Conservation (phyloP, 805 yeast species). For the Cyberlindnera saturnus region DNA sequence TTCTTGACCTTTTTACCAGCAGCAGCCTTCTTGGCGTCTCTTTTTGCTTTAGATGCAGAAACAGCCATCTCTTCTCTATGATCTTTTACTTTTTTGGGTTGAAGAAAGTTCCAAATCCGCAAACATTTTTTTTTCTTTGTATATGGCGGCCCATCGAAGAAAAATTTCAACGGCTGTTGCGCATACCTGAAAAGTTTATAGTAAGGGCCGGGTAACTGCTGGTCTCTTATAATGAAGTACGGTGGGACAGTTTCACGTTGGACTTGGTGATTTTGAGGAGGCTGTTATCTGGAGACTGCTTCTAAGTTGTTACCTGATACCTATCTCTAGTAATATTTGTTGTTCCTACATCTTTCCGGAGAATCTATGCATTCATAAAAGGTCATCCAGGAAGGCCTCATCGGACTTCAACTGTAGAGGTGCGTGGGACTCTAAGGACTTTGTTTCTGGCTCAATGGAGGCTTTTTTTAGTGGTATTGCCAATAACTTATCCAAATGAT, state of each 20-base stretch:
- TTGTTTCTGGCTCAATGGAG: background rate
- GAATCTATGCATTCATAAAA: constrained; percentile 2
- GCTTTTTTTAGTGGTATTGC: background rate
- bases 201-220: background rate
- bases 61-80: constrained; percentile 17
- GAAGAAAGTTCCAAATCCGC: background rate
- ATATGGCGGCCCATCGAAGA: background rate
- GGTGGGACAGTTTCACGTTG: background rate
- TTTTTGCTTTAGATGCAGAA: constrained; percentile 94
- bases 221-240: background rate
- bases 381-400: constrained; percentile 21
- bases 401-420: constrained; percentile 15
- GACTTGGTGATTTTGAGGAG: too few species aligned
- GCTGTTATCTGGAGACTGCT: too few species aligned
- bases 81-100: background rate
- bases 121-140: background rate
- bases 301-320: background rate
- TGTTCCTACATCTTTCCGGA: too few species aligned
- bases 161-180: constrained; percentile 11
- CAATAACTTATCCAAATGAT: background rate
- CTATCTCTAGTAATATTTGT: too few species aligned
- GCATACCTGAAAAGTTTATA: constrained; percentile 4
- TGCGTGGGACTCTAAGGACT: constrained; percentile 4
- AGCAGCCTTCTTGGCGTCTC: constrained; percentile 94
- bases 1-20: constrained; percentile 68